These are phyloP conservation scores for Trichoderma asperelloides DNA, from an alignment of 495 filamentous ascomycete species.

Conservation along the genomic window DNA sequence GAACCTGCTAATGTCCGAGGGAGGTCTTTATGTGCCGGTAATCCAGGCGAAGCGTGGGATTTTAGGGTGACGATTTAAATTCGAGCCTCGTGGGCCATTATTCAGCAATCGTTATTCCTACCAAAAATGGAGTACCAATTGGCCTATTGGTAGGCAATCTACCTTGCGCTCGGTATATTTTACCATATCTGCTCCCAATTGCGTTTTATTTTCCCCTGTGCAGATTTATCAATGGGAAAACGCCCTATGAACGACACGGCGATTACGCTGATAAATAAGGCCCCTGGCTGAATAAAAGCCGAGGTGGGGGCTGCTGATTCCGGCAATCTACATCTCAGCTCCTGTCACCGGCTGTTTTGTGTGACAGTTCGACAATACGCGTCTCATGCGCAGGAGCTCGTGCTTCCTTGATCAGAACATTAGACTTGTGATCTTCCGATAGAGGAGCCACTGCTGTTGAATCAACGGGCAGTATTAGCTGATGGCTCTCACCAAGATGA, in stretches of 20 bases:
- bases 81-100: no score
- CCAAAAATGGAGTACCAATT: no score
- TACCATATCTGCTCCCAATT: neutral
- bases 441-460: neutral
- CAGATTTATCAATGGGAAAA: neutral
- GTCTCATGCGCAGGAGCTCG: neutral
- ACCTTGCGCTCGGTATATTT: neutral
- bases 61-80: no score
- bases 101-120: no score
- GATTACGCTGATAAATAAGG: neutral
- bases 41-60: no score
- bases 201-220: neutral
- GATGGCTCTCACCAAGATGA: neutral
- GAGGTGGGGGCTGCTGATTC: neutral
- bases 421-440: neutral
- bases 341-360: neutral
- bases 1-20: no score
- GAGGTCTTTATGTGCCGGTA: no score
- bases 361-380: neutral
- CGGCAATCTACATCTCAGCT: neutral
- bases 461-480: neutral
- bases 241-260: neutral
- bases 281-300: neutral
- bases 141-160: no score
- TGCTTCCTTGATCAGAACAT: neutral